Percentiles rank a stretch among this genome's conserved stretches.
phyloP scores from a whole-genome alignment of 371 early-diverging fungal genomes.

The Rhizopus stolonifer region DNA sequence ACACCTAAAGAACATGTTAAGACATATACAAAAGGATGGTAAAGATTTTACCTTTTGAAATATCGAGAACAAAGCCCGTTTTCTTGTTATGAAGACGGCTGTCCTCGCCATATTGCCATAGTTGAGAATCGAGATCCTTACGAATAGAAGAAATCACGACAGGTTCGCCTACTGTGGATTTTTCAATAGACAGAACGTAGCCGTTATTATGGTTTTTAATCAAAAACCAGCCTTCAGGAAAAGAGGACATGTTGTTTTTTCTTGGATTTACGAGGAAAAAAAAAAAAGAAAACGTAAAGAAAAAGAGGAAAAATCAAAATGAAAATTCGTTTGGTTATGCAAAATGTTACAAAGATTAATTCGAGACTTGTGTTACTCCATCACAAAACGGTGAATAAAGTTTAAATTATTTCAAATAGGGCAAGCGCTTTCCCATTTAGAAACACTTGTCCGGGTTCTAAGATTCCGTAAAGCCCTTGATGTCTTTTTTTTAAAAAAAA shows the following conservation, averaged over 20 bases:
- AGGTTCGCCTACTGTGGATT: slow-evolving; percentile 30
- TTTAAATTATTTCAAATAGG: no score
- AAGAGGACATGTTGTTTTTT: slow-evolving; percentile 24
- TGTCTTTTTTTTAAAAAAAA: no score
- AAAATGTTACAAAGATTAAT: neutral
- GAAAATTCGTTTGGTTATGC: slow-evolving; percentile 1
- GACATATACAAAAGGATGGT: neutral
- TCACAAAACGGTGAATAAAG: neutral
- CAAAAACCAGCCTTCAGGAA: slow-evolving; percentile 60
- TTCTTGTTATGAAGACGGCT: slow-evolving; percentile 57
- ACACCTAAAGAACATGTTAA: slow-evolving; percentile 21
- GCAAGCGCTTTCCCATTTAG: neutral
- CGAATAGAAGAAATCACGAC: slow-evolving; percentile 35
- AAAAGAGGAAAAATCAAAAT: neutral
- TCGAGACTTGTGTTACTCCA: neutral
- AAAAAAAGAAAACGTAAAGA: slow-evolving; percentile 2
- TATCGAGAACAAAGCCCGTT: slow-evolving; percentile 52
- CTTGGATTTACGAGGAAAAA: slow-evolving; percentile 1
- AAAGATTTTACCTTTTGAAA: slow-evolving; percentile 46
- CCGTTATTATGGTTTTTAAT: slow-evolving; percentile 53
- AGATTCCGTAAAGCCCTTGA: no score
- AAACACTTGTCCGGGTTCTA: no score
- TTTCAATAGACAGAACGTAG: slow-evolving; percentile 45
- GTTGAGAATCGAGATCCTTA: slow-evolving; percentile 41
- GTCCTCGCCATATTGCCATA: slow-evolving; percentile 56